Percentiles rank a stretch among this genome's conserved stretches.
Conservation (phyloP, 768 basidiomycete genomes). For the Russula griseocarnosa region DNA sequence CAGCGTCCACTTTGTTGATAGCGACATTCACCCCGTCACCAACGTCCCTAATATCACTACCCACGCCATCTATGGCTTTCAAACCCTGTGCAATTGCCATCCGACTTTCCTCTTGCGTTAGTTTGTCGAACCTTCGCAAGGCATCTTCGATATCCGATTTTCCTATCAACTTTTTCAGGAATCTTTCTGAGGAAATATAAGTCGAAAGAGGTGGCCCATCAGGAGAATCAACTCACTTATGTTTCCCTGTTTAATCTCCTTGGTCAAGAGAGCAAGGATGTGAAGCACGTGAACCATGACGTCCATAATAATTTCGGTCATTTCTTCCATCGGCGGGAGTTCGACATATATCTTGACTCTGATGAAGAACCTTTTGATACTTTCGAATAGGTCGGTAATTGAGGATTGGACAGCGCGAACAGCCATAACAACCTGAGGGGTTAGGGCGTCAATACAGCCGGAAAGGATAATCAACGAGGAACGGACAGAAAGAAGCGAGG, state of each 20-base stretch:
- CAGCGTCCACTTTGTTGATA: too few species aligned
- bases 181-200: neutral
- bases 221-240: neutral
- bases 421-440: neutral
- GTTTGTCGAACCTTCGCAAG: neutral
- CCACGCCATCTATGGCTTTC: neutral
- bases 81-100: neutral
- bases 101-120: neutral
- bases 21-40: too few species aligned
- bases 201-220: neutral
- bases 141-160: neutral
- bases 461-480: too few species aligned
- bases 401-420: neutral
- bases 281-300: neutral
- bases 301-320: neutral
- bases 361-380: neutral
- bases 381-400: neutral
- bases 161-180: neutral
- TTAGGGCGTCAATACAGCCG: too few species aligned
- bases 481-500: neutral
- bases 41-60: too few species aligned
- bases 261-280: neutral
- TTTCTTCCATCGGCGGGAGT: neutral
- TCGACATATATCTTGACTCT: neutral
- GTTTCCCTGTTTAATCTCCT: neutral